Evolutionary conservation across 352 stramenopile species (phyloP).

Genomic region (Globisporangium barbulae): DNA sequence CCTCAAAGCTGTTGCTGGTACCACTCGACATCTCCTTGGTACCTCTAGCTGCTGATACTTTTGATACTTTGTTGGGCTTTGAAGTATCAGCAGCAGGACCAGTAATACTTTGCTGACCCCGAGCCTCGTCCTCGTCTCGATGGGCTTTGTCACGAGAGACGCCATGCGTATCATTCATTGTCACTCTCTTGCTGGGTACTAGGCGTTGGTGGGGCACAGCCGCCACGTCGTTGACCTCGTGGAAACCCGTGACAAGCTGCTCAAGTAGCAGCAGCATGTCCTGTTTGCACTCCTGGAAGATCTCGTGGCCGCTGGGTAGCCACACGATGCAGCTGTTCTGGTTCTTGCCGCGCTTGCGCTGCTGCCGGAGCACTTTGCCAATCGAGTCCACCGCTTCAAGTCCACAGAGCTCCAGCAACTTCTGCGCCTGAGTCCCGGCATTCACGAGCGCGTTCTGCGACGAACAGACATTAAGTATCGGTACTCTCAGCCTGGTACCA

Average conservation of each 20-base stretch:
- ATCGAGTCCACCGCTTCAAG: constrained; percentile 77
- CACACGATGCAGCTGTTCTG: constrained; percentile 58
- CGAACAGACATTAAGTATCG: constrained; percentile 88
- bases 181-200: not conserved
- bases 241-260: constrained; percentile 92
- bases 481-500: constrained; percentile 52
- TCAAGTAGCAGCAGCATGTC: constrained; percentile 87
- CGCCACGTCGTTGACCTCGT: constrained; percentile 84
- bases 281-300: constrained; percentile 92
- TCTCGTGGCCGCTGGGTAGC: constrained; percentile 91
- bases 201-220: not conserved
- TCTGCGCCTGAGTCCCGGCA: constrained; percentile 68
- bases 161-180: not conserved
- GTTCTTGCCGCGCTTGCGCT: constrained; percentile 10
- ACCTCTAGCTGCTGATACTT: not conserved
- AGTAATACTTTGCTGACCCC: not conserved
- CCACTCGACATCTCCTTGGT: not conserved
- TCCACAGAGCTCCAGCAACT: constrained; percentile 52
- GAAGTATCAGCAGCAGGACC: not conserved
- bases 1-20: constrained; percentile 57
- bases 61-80: not conserved
- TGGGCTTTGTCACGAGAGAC: not conserved
- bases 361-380: constrained; percentile 55
- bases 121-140: constrained; percentile 4
- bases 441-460: constrained; percentile 86